A percentile compares a stretch with the other conserved stretches of the same genome.
Evolutionary conservation across 164 flowering plant genomes (phyloP).

Genomic region (Taxillus chinensis): DNA sequence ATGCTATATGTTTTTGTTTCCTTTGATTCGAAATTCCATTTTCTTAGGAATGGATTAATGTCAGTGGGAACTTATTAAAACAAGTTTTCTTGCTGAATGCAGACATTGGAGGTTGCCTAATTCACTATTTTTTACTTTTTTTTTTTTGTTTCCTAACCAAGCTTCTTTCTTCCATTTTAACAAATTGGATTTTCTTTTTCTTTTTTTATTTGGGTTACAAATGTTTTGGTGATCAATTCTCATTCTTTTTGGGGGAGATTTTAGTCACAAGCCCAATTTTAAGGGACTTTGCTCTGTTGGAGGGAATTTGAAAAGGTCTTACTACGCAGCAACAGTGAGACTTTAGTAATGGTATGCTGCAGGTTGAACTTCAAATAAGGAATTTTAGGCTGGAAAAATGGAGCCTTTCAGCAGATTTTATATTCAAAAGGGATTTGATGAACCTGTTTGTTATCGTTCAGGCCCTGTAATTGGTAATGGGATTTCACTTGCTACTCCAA

Average conservation of each 20-base stretch:
- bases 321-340: background rate
- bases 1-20: constrained; percentile 7
- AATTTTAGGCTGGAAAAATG: background rate
- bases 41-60: constrained; percentile 14
- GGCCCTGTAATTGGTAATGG: too few relatives aligned
- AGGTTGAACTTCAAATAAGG: background rate
- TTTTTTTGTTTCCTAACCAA: background rate
- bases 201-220: background rate
- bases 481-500: too few relatives aligned
- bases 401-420: background rate
- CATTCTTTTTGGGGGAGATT: too few relatives aligned
- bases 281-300: too few relatives aligned
- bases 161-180: background rate
- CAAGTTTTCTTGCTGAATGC: constrained; percentile 16
- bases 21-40: constrained; percentile 5
- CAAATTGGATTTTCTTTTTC: background rate
- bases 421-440: too few relatives aligned
- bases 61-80: constrained; percentile 14
- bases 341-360: constrained; percentile 1
- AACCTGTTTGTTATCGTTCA: too few relatives aligned
- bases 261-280: too few relatives aligned
- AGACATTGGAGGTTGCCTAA: constrained; percentile 16
- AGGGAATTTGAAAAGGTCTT: background rate
- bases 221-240: background rate
- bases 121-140: background rate